Evolutionary conservation across 2,329 filamentous ascomycete species (phyloP), one percentile per base, ranked within the genome.

Genomic region (Davidsoniella neocaledoniae): DNA sequence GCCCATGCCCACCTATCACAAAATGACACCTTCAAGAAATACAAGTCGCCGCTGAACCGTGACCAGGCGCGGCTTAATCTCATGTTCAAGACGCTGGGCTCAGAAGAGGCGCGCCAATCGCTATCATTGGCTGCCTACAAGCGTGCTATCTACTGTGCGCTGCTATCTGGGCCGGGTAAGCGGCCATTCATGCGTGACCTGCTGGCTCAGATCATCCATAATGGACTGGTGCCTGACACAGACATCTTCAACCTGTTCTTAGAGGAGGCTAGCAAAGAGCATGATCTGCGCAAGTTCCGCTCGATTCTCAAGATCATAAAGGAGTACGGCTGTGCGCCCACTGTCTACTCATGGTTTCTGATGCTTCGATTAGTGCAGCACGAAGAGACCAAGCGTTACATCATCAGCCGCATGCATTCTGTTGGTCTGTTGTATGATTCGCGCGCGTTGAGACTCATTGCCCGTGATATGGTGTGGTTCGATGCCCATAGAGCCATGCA

Each of bases 291-390:
- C 23, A 66, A 64, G 54, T 74, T 74, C 56, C 58, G 66, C 50
- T 55, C 55, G 3, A 60, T 64, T 1, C 56, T 73, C 14, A 55
- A 58, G 14, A 59, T 63, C 51, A 73, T 75, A 71, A 53, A 60
- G 21, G 48, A 54, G 5, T 60, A 61, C 10, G 65, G 62, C 44
- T 62, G 65, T 42, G 53, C 55, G 25, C 68, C 71, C 3, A 67
- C 71, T 44, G 57, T 67, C 2, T 58, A 59, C 14, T 73, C 72
- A 0, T 75, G 72, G 72, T 55, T 68, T 2, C 61, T 68, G 3
- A 70, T 73, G 52, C 59, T 75, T 16, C 59, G 62, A n/a, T 62
- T 74, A 42, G 72, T 82, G 51, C 72, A 76, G 59, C 72, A 72
- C 9, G 77, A 80, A 57, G 69, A 74, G n/a, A 66, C 70, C 46